A percentile compares a stretch with the other conserved stretches of the same genome.
These are phyloP conservation scores for Eragrostis nindensis DNA, from an alignment of 176 grass and related monocot genomes.

Conservation along the genomic window DNA sequence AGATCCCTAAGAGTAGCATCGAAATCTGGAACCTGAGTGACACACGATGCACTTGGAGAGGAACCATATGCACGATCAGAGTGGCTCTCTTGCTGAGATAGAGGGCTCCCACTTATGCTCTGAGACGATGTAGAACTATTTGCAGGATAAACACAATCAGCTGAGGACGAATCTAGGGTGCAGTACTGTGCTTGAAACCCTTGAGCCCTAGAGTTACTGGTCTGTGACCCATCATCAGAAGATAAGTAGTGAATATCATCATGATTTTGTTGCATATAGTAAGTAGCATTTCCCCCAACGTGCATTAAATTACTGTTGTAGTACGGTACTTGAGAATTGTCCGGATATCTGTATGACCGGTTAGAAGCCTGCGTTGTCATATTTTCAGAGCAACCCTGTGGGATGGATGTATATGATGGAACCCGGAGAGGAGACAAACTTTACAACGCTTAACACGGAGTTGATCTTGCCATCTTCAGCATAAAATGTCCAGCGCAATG, in stretches of 20 bases:
- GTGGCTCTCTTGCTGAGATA: constrained; percentile 69
- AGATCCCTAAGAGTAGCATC: constrained; percentile 61
- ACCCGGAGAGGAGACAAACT: constrained; percentile 18
- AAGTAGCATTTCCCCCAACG: constrained; percentile 30
- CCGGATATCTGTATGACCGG: constrained; percentile 33
- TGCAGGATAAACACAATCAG: constrained; percentile 53
- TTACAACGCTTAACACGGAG: constrained; percentile 1
- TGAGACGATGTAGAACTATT: constrained; percentile 68
- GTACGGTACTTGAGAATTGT: constrained; percentile 47
- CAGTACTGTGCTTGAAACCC: constrained; percentile 53
- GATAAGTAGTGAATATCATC: constrained; percentile 42
- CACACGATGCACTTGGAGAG: constrained; percentile 72
- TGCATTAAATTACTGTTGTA: constrained; percentile 38
- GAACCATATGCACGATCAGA: constrained; percentile 71
- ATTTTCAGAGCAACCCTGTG: constrained; percentile 32
- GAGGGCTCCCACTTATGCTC: constrained; percentile 61
- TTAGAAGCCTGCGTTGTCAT: constrained; percentile 61
- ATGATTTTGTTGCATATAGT: constrained; percentile 45
- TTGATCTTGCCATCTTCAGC: constrained; percentile 33
- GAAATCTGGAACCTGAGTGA: constrained; percentile 68
- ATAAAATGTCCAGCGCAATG: constrained; percentile 8
- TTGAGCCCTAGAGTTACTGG: constrained; percentile 37
- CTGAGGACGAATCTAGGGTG: constrained; percentile 84
- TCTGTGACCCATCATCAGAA: constrained; percentile 52
- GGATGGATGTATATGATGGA: constrained; percentile 26